Evolutionary conservation across 2,329 filamentous ascomycete genomes (phyloP).

Genomic region (Ophiostoma ulmi): DNA sequence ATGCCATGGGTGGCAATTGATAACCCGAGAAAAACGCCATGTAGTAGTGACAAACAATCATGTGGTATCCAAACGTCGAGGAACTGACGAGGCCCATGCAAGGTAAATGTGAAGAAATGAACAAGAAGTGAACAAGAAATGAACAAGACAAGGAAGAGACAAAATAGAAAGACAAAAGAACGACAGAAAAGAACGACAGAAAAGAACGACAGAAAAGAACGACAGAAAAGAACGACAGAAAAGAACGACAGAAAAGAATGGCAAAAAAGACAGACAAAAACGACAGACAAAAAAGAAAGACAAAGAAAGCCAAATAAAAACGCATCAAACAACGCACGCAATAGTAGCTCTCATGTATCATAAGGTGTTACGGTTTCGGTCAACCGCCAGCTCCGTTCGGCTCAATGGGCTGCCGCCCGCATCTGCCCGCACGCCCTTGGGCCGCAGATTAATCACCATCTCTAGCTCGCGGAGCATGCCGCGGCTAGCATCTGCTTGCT

Average conservation of each 20-base stretch:
- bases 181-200: not conserved
- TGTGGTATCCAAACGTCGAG: not conserved
- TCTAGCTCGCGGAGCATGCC: conserved; percentile 92
- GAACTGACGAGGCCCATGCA: not conserved
- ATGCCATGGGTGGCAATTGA: not conserved
- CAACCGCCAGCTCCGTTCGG: not conserved
- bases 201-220: too few species aligned
- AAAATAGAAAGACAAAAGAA: not conserved
- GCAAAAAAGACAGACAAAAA: too few species aligned
- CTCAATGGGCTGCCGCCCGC: not conserved
- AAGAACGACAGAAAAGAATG: not conserved
- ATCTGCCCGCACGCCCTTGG: conserved; percentile 20
- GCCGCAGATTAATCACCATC: conserved; percentile 65
- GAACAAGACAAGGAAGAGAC: not conserved
- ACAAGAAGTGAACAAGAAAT: not conserved
- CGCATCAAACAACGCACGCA: not conserved
- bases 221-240: too few species aligned
- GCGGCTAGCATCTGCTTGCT: conserved; percentile 73
- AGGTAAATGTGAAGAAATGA: not conserved
- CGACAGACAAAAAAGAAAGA: too few species aligned
- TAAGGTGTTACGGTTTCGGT: conserved; percentile 19
- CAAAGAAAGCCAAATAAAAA: not conserved
- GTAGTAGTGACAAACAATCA: not conserved
- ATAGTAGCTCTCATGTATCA: conserved; percentile 13
- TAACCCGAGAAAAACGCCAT: not conserved